These are phyloP conservation scores for Plasmodium gaboni DNA, from an alignment of 169 alveolate species.

Conservation along the genomic window DNA sequence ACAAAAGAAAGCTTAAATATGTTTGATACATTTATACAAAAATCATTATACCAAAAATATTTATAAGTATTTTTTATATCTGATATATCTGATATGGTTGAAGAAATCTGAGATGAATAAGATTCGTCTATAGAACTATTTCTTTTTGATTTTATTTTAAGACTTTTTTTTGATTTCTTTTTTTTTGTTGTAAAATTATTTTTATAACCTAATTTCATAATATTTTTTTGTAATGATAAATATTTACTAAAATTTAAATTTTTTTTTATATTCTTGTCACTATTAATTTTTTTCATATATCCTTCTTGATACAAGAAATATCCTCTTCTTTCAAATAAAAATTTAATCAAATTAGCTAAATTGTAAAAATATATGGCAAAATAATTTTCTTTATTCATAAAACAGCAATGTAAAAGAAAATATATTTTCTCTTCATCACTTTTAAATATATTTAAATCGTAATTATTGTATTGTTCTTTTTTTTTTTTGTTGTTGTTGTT, in stretches of 20 bases:
- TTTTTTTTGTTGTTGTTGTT: neutral
- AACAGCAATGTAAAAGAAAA: slow-evolving; percentile 51
- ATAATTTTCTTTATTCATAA: slow-evolving; percentile 59
- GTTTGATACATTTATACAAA: slow-evolving; percentile 50
- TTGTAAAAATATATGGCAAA: slow-evolving; percentile 63
- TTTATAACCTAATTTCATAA: slow-evolving; percentile 71
- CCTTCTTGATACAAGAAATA: slow-evolving; percentile 32
- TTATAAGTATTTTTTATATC: slow-evolving; percentile 27
- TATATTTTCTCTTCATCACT: slow-evolving; percentile 4
- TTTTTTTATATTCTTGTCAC: slow-evolving; percentile 26
- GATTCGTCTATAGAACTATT: slow-evolving; percentile 36
- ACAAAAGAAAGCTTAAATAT: slow-evolving; percentile 62
- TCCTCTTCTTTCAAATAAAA: slow-evolving; percentile 53
- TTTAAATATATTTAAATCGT: slow-evolving; percentile 1
- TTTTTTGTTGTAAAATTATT: slow-evolving; percentile 51
- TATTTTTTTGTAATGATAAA: slow-evolving; percentile 65
- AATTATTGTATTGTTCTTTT: neutral
- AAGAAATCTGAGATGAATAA: slow-evolving; percentile 33
- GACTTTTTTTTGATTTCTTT: slow-evolving; percentile 51
- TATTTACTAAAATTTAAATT: slow-evolving; percentile 53
- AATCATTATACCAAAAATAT: slow-evolving; percentile 27
- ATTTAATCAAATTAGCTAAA: slow-evolving; percentile 51
- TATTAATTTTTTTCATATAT: slow-evolving; percentile 7
- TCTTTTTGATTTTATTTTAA: slow-evolving; percentile 45
- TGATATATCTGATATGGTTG: slow-evolving; percentile 20